Percentiles rank a stretch among this genome's conserved stretches.
Conservation (phyloP, 2,329 filamentous ascomycete genomes). For the Emmonsiellopsis sp. region DNA sequence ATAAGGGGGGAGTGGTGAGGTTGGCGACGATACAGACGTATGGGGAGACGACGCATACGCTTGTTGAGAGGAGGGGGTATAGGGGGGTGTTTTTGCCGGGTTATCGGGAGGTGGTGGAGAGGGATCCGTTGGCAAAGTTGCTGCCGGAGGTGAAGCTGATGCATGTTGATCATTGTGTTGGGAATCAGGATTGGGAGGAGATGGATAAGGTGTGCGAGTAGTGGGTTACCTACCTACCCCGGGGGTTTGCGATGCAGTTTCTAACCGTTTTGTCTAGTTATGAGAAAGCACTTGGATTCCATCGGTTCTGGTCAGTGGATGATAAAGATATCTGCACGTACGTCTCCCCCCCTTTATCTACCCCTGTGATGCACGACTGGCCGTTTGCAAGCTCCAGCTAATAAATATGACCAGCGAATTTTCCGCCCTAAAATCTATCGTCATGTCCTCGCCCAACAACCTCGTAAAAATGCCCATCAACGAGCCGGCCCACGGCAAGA, state of each 20-base stretch:
- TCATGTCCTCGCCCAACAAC: slow-evolving; percentile 80
- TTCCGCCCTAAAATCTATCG: slow-evolving; percentile 76
- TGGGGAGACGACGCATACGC: slow-evolving; percentile 88
- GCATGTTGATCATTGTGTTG: slow-evolving; percentile 91
- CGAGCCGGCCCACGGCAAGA: slow-evolving; percentile 83
- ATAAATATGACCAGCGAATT: slow-evolving; percentile 48
- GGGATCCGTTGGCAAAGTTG: slow-evolving; percentile 37
- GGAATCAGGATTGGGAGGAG: slow-evolving; percentile 91
- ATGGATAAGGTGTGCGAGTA: slow-evolving; percentile 60
- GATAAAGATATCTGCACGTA: slow-evolving; percentile 77
- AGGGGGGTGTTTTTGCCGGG: slow-evolving; percentile 72
- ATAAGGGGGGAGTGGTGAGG: slow-evolving; percentile 56
- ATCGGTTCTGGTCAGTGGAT: slow-evolving; percentile 95
- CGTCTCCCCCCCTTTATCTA: slow-evolving; percentile 8
- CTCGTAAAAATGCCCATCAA: slow-evolving; percentile 98
- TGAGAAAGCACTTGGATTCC: slow-evolving; percentile 81
- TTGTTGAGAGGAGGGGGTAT: slow-evolving; percentile 66
- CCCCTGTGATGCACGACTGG: too few species aligned
- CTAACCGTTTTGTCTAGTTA: slow-evolving; percentile 45
- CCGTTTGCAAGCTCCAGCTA: background rate
- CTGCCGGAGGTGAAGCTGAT: slow-evolving; percentile 59
- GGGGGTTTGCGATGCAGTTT: background rate
- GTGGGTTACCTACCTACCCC: slow-evolving; percentile 25
- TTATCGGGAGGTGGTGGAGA: slow-evolving; percentile 49
- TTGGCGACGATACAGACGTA: slow-evolving; percentile 82